A percentile compares a stretch with the other conserved stretches of the same genome.
phyloP scores from a whole-genome alignment of 2,329 filamentous ascomycete genomes.

The Penicillium sp. region DNA sequence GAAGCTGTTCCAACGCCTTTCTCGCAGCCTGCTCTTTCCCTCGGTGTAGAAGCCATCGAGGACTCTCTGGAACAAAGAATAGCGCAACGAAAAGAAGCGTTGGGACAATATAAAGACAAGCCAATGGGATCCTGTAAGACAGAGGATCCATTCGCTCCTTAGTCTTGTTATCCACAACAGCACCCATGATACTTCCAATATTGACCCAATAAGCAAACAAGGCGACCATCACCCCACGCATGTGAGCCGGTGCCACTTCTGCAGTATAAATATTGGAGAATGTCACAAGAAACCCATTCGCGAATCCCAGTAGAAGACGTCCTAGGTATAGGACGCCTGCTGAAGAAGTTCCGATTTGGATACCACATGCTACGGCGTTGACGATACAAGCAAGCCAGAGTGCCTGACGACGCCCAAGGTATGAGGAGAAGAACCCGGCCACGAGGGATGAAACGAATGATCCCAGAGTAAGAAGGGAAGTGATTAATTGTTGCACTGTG shows the following conservation, averaged over 20 bases:
- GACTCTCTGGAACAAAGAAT: constrained; percentile 34
- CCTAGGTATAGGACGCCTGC: constrained; percentile 52
- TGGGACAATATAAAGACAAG: constrained; percentile 29
- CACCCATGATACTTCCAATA: constrained; percentile 20
- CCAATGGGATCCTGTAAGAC: constrained; percentile 30
- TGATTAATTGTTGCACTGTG: constrained; percentile 58
- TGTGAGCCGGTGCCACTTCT: constrained; percentile 53
- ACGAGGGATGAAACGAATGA: constrained; percentile 55
- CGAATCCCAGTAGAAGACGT: constrained; percentile 49
- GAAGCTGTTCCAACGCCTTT: constrained; percentile 11
- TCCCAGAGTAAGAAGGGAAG: constrained; percentile 57
- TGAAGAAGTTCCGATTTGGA: constrained; percentile 50
- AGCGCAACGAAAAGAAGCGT: constrained; percentile 26
- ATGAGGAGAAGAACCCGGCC: constrained; percentile 53
- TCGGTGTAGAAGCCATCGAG: constrained; percentile 31
- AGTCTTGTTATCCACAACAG: constrained; percentile 28
- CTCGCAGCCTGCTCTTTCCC: constrained; percentile 19
- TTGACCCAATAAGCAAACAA: constrained; percentile 57
- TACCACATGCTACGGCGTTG: constrained; percentile 48
- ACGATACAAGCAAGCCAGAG: constrained; percentile 55
- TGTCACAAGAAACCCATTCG: constrained; percentile 52
- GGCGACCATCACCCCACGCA: constrained; percentile 54
- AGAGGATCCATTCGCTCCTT: constrained; percentile 35
- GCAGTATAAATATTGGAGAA: constrained; percentile 55
- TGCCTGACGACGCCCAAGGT: constrained; percentile 52